Percentiles rank a stretch among this genome's conserved stretches.
Conservation (phyloP, 129 eudicot genomes). For the Flaveria robusta region DNA sequence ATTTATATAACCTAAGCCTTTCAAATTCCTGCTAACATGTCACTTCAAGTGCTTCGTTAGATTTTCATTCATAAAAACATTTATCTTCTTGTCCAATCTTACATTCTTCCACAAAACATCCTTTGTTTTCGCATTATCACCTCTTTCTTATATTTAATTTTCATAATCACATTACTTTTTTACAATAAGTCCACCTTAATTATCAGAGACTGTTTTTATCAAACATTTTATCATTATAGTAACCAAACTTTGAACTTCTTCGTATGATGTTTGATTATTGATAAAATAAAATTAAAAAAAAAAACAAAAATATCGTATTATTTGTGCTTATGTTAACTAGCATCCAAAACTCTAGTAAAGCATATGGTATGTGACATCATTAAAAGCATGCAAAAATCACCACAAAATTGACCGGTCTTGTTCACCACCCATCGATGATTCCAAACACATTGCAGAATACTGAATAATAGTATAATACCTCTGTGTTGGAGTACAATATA, state of each 20-base stretch:
- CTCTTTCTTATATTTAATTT: too few species aligned
- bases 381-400: constrained; percentile 19
- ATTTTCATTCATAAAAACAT: too few species aligned
- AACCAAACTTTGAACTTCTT: not conserved
- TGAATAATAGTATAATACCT: constrained; percentile 12
- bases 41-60: too few species aligned
- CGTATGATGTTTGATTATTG: not conserved
- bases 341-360: constrained; percentile 30
- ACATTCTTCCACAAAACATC: too few species aligned
- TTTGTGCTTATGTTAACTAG: constrained; percentile 29
- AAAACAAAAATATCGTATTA: not conserved
- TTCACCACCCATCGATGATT: constrained; percentile 23
- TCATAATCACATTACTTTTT: too few species aligned
- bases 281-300: too few species aligned
- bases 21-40: too few species aligned
- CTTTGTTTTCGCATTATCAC: too few species aligned
- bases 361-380: constrained; percentile 26
- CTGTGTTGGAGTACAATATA: not conserved
- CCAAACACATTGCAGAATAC: constrained; percentile 21
- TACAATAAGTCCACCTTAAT: too few species aligned
- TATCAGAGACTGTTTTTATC: too few species aligned
- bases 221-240: not conserved
- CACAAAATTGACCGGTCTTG: constrained; percentile 15
- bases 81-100: too few species aligned
- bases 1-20: too few species aligned